phyloP scores from a whole-genome alignment of 495 filamentous ascomycete species.

The Parathielavia appendiculata region DNA sequence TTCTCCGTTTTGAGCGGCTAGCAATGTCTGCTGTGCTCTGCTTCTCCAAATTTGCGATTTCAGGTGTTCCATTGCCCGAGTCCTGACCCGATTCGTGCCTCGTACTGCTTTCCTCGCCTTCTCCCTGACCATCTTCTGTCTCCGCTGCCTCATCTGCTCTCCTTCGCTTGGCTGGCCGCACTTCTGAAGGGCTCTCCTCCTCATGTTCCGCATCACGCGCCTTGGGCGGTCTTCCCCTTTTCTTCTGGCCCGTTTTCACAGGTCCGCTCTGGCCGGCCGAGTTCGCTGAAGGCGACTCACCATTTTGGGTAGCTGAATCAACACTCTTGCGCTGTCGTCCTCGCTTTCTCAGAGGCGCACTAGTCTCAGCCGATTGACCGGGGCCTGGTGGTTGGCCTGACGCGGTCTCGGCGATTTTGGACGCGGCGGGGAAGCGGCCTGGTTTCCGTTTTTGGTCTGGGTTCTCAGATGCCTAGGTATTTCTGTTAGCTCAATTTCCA shows the following conservation, averaged over 20 bases:
- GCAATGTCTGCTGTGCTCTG: conserved; percentile 4
- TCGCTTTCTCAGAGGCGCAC: conserved; percentile 17
- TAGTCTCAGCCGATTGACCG: background rate
- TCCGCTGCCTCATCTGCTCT: background rate
- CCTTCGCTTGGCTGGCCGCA: conserved; percentile 20
- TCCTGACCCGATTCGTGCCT: conserved; percentile 1
- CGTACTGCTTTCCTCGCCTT: background rate
- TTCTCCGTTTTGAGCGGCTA: conserved; percentile 13
- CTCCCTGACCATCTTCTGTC: background rate
- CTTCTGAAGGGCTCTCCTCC: conserved; percentile 2
- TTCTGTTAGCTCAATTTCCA: conserved; percentile 11
- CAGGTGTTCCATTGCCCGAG: background rate
- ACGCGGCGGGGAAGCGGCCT: conserved; percentile 40
- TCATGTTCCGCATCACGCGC: background rate
- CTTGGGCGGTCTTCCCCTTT: conserved; percentile 24
- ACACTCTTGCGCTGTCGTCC: conserved; percentile 20
- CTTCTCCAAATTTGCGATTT: background rate
- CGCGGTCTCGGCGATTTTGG: conserved; percentile 33
- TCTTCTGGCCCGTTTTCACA: conserved; percentile 5
- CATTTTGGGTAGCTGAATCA: background rate
- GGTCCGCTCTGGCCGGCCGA: background rate
- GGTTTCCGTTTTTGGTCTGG: conserved; percentile 41
- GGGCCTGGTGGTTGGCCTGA: conserved; percentile 16
- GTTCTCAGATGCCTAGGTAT: conserved; percentile 26
- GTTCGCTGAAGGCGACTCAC: background rate